These are phyloP conservation scores for Wickerhamiella vanderwaltii DNA, from an alignment of 805 yeast species.

Conservation along the genomic window DNA sequence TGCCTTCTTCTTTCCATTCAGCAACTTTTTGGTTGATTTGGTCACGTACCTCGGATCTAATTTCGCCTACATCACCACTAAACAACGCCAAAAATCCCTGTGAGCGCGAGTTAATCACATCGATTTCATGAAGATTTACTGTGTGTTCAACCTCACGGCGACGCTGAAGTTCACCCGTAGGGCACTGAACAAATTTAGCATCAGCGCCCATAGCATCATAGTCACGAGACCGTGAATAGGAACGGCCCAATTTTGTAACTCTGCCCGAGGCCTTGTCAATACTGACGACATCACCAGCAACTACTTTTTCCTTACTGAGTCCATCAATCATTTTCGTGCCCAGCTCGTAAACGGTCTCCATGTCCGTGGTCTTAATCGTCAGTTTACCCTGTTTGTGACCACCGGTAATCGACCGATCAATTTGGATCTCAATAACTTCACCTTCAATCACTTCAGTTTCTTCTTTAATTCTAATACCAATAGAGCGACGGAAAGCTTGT, in stretches of 20 bases:
- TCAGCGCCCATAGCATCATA: constrained; percentile 99
- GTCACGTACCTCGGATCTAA: constrained; percentile 86
- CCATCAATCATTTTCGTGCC: constrained; percentile 93
- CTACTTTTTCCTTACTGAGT: constrained; percentile 82
- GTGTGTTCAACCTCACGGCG: constrained; percentile 94
- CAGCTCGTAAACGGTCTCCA: constrained; percentile 95
- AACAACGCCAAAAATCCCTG: constrained; percentile 95
- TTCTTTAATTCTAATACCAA: constrained; percentile 90
- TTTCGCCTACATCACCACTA: constrained; percentile 96
- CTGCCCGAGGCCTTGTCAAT: constrained; percentile 94
- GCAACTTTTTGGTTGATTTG: constrained; percentile 95
- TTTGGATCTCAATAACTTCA: constrained; percentile 94
- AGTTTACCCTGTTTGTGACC: constrained; percentile 98
- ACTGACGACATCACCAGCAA: constrained; percentile 93
- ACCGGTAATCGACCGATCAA: constrained; percentile 86
- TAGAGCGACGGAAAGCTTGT: constrained; percentile 90
- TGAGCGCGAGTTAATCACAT: constrained; percentile 92
- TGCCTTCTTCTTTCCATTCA: constrained; percentile 98
- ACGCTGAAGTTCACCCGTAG: constrained; percentile 96
- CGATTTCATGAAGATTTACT: constrained; percentile 95
- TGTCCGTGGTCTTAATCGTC: constrained; percentile 93
- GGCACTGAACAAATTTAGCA: constrained; percentile 93
- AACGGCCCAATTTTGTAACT: constrained; percentile 86
- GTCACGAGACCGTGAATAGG: constrained; percentile 91
- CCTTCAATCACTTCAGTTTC: constrained; percentile 97